A percentile compares a stretch with the other conserved stretches of the same genome.
phyloP scores from a whole-genome alignment of 2,329 filamentous ascomycete species.

The Verticillium dahliae region DNA sequence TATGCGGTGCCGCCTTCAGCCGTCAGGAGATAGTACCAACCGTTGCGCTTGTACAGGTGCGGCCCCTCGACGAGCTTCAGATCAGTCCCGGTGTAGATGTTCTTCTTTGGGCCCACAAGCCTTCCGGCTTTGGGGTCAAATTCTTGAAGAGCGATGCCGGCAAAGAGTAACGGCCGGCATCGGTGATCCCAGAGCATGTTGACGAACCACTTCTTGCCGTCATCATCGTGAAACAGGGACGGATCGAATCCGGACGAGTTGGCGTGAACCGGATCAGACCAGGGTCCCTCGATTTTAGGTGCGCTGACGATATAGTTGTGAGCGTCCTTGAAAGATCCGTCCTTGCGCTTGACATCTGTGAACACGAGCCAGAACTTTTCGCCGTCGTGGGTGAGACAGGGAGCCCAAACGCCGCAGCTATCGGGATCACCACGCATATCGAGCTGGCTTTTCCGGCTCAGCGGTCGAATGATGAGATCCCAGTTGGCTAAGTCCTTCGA shows the following conservation, averaged over 20 bases:
- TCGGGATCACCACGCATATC: conserved; percentile 55
- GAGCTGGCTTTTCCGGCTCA: conserved; percentile 42
- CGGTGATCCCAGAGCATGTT: conserved; percentile 53
- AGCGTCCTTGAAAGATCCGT: conserved; percentile 58
- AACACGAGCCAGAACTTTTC: conserved; percentile 57
- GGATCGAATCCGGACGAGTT: conserved; percentile 60
- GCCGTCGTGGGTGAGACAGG: conserved; percentile 56
- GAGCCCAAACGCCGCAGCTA: conserved; percentile 58
- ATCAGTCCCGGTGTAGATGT: conserved; percentile 48
- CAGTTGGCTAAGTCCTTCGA: conserved; percentile 47
- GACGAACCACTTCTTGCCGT: conserved; percentile 49
- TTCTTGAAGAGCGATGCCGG: conserved; percentile 53
- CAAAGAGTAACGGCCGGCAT: conserved; percentile 39
- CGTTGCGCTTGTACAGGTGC: conserved; percentile 51
- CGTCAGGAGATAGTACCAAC: conserved; percentile 53
- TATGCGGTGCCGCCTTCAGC: conserved; percentile 57
- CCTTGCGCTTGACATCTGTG: conserved; percentile 61
- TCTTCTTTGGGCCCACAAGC: conserved; percentile 49
- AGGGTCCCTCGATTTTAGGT: conserved; percentile 47
- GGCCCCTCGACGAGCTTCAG: conserved; percentile 49
- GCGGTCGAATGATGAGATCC: conserved; percentile 37
- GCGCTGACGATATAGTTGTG: conserved; percentile 58
- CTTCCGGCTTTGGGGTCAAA: conserved; percentile 41
- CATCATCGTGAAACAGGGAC: conserved; percentile 50
- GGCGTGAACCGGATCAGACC: conserved; percentile 53